Percentiles rank a stretch among this genome's conserved stretches.
Conservation (phyloP, 805 yeast genomes). For the Sugiyamaella marilandica region DNA sequence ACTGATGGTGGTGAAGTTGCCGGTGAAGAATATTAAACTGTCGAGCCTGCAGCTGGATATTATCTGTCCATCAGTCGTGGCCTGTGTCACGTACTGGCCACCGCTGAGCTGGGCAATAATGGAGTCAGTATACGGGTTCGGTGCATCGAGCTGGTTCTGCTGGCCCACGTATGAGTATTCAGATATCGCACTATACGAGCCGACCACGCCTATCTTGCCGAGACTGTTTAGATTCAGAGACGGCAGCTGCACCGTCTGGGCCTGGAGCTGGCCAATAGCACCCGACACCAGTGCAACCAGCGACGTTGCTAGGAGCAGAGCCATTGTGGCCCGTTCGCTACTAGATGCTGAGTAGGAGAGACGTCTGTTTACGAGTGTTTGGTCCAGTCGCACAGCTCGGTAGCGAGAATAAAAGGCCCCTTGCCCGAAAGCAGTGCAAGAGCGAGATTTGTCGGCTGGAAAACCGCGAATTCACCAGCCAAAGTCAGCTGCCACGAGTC, state of each 20-base stretch:
- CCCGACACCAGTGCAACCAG: neutral
- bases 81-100: conserved; percentile 11
- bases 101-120: conserved; percentile 25
- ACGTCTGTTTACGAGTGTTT: neutral
- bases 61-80: conserved; percentile 21
- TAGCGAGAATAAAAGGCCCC: too few relatives aligned
- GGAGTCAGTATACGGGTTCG: conserved; percentile 15
- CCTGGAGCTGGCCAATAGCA: neutral
- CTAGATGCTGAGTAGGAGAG: neutral
- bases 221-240: conserved; percentile 20
- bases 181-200: conserved; percentile 38
- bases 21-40: conserved; percentile 25
- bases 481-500: too few relatives aligned
- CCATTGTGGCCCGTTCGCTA: neutral
- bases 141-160: conserved; percentile 28
- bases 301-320: neutral
- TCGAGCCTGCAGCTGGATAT: conserved; percentile 20
- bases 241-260: conserved; percentile 23
- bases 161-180: conserved; percentile 35
- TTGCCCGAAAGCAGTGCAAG: too few relatives aligned
- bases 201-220: conserved; percentile 34
- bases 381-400: too few relatives aligned
- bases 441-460: too few relatives aligned
- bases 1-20: conserved; percentile 26
- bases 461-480: too few relatives aligned